phyloP scores from a whole-genome alignment of 805 yeast genomes.

The Ogataea salicorniae region DNA sequence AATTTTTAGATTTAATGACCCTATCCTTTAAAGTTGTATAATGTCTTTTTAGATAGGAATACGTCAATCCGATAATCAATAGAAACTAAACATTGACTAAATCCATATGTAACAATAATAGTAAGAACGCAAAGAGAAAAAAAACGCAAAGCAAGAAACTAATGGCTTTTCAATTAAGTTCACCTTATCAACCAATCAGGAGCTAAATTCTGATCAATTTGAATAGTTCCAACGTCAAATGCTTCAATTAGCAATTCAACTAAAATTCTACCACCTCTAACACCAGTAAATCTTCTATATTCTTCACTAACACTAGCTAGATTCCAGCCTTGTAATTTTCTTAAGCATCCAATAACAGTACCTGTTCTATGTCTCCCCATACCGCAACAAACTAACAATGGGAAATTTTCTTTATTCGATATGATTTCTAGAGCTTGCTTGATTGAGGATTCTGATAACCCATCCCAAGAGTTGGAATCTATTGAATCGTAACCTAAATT shows the following conservation, averaged over 20 bases:
- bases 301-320: conserved; percentile 90
- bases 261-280: conserved; percentile 84
- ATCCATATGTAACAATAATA: too few relatives aligned
- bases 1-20: too few relatives aligned
- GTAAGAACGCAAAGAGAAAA: conserved; percentile 3
- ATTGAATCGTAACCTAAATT: conserved; percentile 58
- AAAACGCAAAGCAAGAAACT: neutral
- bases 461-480: conserved; percentile 86
- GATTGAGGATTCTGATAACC: conserved; percentile 77
- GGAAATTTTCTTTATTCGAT: conserved; percentile 67
- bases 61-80: too few relatives aligned
- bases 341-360: conserved; percentile 88
- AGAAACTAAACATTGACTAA: too few relatives aligned
- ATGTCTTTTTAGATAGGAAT: too few relatives aligned
- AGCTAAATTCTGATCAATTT: conserved; percentile 36
- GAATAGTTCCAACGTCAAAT: conserved; percentile 44
- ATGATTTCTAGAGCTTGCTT: conserved; percentile 74
- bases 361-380: conserved; percentile 99
- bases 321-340: conserved; percentile 97
- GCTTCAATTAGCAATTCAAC: conserved; percentile 87
- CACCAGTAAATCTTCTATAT: conserved; percentile 88
- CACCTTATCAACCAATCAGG: conserved; percentile 43
- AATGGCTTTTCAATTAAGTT: neutral
- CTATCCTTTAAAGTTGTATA: too few relatives aligned
- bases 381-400: conserved; percentile 89